phyloP scores from a whole-genome alignment of 2,329 filamentous ascomycete genomes.

The Diaporthe velutina region DNA sequence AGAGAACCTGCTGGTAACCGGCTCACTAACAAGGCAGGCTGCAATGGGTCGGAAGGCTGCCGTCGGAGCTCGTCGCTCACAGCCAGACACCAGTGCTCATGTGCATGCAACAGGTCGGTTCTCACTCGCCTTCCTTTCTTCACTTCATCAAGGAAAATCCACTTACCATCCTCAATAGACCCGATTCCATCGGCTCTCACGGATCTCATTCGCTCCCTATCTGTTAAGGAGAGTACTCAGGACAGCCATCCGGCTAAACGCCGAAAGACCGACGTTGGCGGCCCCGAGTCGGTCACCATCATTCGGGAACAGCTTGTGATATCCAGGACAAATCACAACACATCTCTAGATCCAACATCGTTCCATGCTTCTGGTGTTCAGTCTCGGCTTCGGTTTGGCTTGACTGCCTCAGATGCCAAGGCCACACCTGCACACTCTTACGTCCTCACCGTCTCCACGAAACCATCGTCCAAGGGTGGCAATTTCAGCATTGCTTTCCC shows the following conservation, averaged over 20 bases:
- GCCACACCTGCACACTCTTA: slow-evolving; percentile 17
- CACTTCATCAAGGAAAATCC: background rate
- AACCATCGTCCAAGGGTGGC: slow-evolving; percentile 1
- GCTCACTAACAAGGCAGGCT: background rate
- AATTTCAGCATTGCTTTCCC: slow-evolving; percentile 31
- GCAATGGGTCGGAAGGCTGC: slow-evolving; percentile 29
- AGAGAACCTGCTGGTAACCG: background rate
- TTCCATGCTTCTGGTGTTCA: slow-evolving; percentile 6
- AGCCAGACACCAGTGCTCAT: background rate
- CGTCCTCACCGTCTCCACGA: slow-evolving; percentile 32
- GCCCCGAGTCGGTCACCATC: slow-evolving; percentile 38
- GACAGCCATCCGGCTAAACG: slow-evolving; percentile 40
- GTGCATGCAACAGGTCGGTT: slow-evolving; percentile 23
- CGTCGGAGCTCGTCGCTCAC: slow-evolving; percentile 8
- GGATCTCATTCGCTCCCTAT: slow-evolving; percentile 21
- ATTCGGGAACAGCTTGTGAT: slow-evolving; percentile 37
- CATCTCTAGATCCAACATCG: background rate
- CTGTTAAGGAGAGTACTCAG: background rate
- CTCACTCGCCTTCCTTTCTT: background rate
- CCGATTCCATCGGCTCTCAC: slow-evolving; percentile 21
- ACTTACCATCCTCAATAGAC: slow-evolving; percentile 25
- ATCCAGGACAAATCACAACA: background rate
- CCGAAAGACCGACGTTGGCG: slow-evolving; percentile 5
- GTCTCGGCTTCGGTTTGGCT: slow-evolving; percentile 22
- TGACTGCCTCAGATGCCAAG: slow-evolving; percentile 30